These are phyloP conservation scores for Apiospora hydei DNA, from an alignment of 2,329 filamentous ascomycete genomes.

Conservation along the genomic window DNA sequence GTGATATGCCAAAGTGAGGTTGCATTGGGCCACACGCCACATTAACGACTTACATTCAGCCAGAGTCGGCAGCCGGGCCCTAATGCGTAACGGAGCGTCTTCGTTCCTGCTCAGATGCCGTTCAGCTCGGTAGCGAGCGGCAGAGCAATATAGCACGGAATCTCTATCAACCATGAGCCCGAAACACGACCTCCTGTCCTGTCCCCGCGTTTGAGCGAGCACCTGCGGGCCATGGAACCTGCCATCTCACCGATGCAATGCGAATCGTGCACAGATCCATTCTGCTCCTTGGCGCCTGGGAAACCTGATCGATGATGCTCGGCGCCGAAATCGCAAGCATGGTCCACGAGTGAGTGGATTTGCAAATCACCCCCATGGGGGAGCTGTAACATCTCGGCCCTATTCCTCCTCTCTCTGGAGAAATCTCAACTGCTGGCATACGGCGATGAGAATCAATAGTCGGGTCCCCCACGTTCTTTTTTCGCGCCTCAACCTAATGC, in stretches of 20 bases:
- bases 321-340: background rate
- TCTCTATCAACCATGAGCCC: background rate
- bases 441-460: background rate
- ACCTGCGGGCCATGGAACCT: background rate
- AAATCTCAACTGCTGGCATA: background rate
- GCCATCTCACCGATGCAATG: background rate
- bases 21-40: background rate
- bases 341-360: background rate
- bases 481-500: background rate
- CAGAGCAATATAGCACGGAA: conserved; percentile 13
- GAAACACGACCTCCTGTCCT: background rate
- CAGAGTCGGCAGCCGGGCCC: background rate
- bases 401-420: background rate
- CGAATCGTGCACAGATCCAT: background rate
- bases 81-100: background rate
- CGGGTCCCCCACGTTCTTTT: conserved; percentile 8
- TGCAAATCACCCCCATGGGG: conserved; percentile 12
- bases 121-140: conserved; percentile 12
- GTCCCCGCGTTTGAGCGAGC: background rate
- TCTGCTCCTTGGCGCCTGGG: background rate
- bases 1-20: conserved; percentile 6
- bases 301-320: background rate
- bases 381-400: conserved; percentile 11
- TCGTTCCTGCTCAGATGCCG: background rate
- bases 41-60: conserved; percentile 17